These are phyloP conservation scores for Capsella rubella DNA, from an alignment of 441 rosid species.

Conservation along the genomic window DNA sequence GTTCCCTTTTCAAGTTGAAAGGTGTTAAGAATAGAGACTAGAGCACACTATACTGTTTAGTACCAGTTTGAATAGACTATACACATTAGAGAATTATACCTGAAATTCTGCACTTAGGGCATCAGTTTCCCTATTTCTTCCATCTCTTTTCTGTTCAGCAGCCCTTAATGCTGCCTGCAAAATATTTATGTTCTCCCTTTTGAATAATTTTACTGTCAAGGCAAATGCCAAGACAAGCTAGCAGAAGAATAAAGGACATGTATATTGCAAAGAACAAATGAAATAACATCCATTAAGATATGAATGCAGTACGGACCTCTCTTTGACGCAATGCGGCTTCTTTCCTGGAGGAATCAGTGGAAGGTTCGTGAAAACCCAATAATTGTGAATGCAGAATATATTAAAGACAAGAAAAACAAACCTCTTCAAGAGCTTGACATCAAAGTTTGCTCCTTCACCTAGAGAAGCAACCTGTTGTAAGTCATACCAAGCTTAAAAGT, in stretches of 20 bases:
- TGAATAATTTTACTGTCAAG: slow-evolving; percentile 9
- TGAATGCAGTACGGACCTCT: slow-evolving; percentile 62
- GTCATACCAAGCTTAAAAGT: slow-evolving; percentile 13
- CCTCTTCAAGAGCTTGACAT: slow-evolving; percentile 80
- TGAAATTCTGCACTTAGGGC: slow-evolving; percentile 71
- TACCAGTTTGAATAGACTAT: slow-evolving; percentile 10
- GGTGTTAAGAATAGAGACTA: slow-evolving; percentile 7
- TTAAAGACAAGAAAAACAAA: slow-evolving; percentile 17
- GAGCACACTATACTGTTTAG: neutral
- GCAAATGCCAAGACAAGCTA: slow-evolving; percentile 9
- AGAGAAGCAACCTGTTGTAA: slow-evolving; percentile 66
- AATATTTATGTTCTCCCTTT: neutral
- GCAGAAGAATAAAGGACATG: slow-evolving; percentile 4
- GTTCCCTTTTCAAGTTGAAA: slow-evolving; percentile 29
- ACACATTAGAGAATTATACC: slow-evolving; percentile 53
- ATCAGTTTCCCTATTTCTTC: slow-evolving; percentile 72
- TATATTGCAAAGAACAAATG: neutral
- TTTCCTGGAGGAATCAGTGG: slow-evolving; percentile 55
- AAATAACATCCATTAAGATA: neutral
- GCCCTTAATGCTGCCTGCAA: slow-evolving; percentile 88
- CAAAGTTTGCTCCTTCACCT: slow-evolving; percentile 95
- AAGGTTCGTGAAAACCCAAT: neutral
- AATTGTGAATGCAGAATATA: neutral
- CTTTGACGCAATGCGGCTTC: slow-evolving; percentile 97
- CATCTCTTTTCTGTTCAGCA: slow-evolving; percentile 76